These are phyloP conservation scores for Allomyces javanicus DNA, from an alignment of 192 early-diverging fungal species.

Conservation along the genomic window DNA sequence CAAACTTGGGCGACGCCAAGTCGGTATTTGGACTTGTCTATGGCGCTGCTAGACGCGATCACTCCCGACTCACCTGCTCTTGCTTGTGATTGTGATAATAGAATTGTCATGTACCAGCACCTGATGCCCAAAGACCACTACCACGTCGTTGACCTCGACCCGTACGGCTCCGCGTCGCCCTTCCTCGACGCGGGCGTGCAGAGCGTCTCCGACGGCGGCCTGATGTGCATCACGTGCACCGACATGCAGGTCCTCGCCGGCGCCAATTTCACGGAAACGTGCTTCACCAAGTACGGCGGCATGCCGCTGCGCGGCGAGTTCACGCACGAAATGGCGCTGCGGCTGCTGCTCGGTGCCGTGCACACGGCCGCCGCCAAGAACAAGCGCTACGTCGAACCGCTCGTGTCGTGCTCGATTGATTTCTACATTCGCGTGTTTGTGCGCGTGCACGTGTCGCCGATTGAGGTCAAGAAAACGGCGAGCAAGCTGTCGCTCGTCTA, in stretches of 20 bases:
- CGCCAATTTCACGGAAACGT: conserved; percentile 65
- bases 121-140: conserved; percentile 32
- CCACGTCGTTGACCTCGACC: conserved; percentile 86
- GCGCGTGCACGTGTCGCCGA: conserved; percentile 52
- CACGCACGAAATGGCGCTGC: conserved; percentile 87
- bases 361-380: conserved; percentile 70
- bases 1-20: conserved; percentile 73
- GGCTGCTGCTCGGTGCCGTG: conserved; percentile 65
- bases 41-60: background rate
- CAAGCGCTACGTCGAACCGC: conserved; percentile 62
- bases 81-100: conserved; percentile 4
- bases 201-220: conserved; percentile 64
- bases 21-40: conserved; percentile 11
- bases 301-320: conserved; percentile 71
- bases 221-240: conserved; percentile 94
- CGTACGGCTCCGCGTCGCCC: conserved; percentile 86
- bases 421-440: conserved; percentile 97
- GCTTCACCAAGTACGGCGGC: conserved; percentile 88
- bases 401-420: conserved; percentile 87
- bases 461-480: conserved; percentile 54
- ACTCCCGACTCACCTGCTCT: background rate
- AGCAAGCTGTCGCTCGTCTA: conserved; percentile 70
- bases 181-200: conserved; percentile 92
- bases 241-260: conserved; percentile 89
- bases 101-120: conserved; percentile 47